Evolutionary conservation across 805 yeast species (phyloP), one percentile per base, ranked within the genome.

Genomic region (Candida nitratophila): DNA sequence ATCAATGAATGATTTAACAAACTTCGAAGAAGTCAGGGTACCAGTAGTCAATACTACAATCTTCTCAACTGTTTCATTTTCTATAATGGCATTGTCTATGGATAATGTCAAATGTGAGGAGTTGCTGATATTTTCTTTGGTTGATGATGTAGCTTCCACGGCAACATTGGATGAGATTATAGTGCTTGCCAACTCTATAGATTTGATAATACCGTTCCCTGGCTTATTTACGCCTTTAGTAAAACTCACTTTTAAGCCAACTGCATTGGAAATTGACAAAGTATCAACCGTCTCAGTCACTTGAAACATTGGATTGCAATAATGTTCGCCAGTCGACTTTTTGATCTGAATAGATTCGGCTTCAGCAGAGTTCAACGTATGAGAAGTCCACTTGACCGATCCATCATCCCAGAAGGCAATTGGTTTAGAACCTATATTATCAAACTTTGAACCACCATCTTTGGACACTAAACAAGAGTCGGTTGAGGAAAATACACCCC

Each of bases 331-430:
- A 7, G 7, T 24, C 4, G 31, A 37, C n/a, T 37, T 37, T 15
- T 15, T 37, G 15, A 26, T 26, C 4, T 22, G 17, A 15, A 22
- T 37, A 3, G 30, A 3, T 5, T 22, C n/a, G 5, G 8, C 6
- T 3, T 9, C 31, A 12, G 39, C n/a, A 9, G 3, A 11, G 20
- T 26, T 40, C 5, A 33, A 9, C 2, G 38, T 26, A 35, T 40
- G 43, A 19, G 38, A 21, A 24, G 32, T 29, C 43, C 43, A 40
- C 19, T 40, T 40, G 10, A 35, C 38, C 12, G 43, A 40, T 3
- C 38, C 38, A 33, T 40, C 33, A 33, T 40, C 43, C 43, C 43
- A 40, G 19, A 17, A 40, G 5, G 43, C 43, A 15, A 40, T 7
- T 22, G 26, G 24, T 14, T 26, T 15, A 11, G 43, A 14, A 32